Conservation (phyloP, 306 rosid genomes). For the Vigna unguiculata region DNA sequence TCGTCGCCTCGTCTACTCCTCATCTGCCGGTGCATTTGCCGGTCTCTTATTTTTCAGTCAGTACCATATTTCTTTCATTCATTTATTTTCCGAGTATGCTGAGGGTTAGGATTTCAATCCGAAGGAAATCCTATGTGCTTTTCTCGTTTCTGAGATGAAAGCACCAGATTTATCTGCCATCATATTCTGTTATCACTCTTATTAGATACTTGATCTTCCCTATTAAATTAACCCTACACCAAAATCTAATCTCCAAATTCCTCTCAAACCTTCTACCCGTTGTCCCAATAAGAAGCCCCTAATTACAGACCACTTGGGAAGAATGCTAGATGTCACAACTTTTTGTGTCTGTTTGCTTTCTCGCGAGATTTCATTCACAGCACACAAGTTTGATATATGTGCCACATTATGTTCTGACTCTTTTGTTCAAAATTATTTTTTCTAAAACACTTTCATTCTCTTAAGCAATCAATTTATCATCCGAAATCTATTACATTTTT, state of each 20-base stretch:
- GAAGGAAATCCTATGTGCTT: not conserved
- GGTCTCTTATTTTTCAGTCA: conserved; percentile 55
- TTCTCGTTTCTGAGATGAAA: too few species aligned
- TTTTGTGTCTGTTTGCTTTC: not conserved
- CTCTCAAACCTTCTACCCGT: not conserved
- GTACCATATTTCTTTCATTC: conserved; percentile 13
- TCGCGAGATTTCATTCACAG: not conserved
- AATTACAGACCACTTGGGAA: not conserved
- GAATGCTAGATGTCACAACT: not conserved
- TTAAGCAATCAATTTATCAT: not conserved
- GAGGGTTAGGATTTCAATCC: not conserved
- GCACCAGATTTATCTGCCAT: not conserved
- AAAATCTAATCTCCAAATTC: not conserved
- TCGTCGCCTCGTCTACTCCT: conserved; percentile 53
- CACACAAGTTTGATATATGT: not conserved
- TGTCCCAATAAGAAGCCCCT: not conserved
- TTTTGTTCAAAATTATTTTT: not conserved
- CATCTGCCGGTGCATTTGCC: conserved; percentile 48
- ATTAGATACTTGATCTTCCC: not conserved
- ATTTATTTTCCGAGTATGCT: not conserved
- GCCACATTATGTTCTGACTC: not conserved
- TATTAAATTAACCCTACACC: not conserved
- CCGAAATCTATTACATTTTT: not conserved
- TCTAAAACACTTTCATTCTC: not conserved
- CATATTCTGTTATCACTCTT: not conserved